phyloP scores from a whole-genome alignment of 2,329 filamentous ascomycete genomes.

The Fonsecaea pugnacius region DNA sequence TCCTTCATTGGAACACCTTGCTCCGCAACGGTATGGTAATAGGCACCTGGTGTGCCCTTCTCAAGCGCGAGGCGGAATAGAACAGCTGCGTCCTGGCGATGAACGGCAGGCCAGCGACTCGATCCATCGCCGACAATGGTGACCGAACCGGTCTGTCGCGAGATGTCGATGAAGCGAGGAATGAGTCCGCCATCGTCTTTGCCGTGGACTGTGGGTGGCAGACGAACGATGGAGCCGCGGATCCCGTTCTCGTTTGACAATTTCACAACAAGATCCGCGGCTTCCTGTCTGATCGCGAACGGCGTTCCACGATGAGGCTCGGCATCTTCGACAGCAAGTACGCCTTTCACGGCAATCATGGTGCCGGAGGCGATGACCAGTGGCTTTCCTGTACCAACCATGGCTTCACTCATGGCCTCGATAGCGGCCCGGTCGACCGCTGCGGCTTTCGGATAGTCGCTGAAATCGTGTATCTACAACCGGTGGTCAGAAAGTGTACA shows the following conservation, averaged over 20 bases:
- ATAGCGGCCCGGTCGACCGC: constrained; percentile 45
- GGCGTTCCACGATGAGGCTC: constrained; percentile 24
- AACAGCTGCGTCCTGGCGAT: constrained; percentile 47
- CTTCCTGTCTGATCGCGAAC: constrained; percentile 30
- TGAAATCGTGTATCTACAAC: constrained; percentile 44
- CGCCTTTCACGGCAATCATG: constrained; percentile 38
- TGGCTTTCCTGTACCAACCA: constrained; percentile 43
- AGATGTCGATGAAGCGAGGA: constrained; percentile 37
- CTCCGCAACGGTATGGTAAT: constrained; percentile 47
- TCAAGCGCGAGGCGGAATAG: constrained; percentile 48
- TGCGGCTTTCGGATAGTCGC: constrained; percentile 40
- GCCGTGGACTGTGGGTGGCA: constrained; percentile 49
- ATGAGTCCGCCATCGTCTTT: constrained; percentile 43
- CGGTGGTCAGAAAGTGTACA: neutral
- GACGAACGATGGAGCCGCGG: constrained; percentile 44
- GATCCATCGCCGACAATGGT: constrained; percentile 46
- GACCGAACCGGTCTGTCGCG: constrained; percentile 40
- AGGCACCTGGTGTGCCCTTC: constrained; percentile 43
- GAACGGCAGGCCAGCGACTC: constrained; percentile 46
- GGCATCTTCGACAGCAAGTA: constrained; percentile 42
- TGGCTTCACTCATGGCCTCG: constrained; percentile 42
- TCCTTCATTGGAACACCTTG: constrained; percentile 45
- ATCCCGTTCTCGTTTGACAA: constrained; percentile 41
- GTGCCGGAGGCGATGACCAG: constrained; percentile 48
- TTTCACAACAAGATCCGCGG: constrained; percentile 38